Base-by-base conservation (phyloP, 2,329 filamentous ascomycete genomes). In the Epichloe gansuensis region DNA sequence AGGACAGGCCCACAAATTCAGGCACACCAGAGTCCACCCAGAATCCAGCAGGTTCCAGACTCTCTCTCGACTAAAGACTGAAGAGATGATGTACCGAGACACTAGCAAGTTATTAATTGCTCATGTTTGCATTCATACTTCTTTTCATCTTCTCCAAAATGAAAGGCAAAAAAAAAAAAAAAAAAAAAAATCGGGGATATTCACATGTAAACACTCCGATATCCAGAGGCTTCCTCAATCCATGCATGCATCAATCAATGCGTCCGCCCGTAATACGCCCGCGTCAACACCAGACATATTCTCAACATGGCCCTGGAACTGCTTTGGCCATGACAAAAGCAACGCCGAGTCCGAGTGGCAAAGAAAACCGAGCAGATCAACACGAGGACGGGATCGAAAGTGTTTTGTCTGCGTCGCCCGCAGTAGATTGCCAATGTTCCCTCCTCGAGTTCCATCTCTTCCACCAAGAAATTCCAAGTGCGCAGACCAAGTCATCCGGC, bases 241-340 rank as follows among this genome's bases (percentile, higher is more conserved):
- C 28, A 31, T 31, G 23, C 23, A 23, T 23, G 28, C 35, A 21
- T 47, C 38, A 42, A 5, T 28, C 12, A 17, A 15, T 52, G 41
- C 48, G 21, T 31, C 51, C 54, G 42, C 28, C 17, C 21, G 13
- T 35, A 17, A 17, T 17, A 31, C 15, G 44, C 21, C 21, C 59
- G 59, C 59, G 58, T 57, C 58, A 57, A 59, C 59, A 21, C n/a
- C 12, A 39, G 58, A 60, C 61, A 61, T 65, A 62, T 62, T 42
- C 21, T 44, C 35, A 37, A 28, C 49, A 38, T 17, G n/a, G 12
- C 49, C 15, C 28, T 23, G 15, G 7, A 31, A 39, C 34, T 31
- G 8, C 9, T 35, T 28, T 39, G 31, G 28, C 35, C n/a, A 25
- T 13, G 12, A 31, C 35, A 31, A 35, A 46, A 12, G 41, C 17